Conservation (phyloP, 768 basidiomycete genomes). For the Rickenella mellea region DNA sequence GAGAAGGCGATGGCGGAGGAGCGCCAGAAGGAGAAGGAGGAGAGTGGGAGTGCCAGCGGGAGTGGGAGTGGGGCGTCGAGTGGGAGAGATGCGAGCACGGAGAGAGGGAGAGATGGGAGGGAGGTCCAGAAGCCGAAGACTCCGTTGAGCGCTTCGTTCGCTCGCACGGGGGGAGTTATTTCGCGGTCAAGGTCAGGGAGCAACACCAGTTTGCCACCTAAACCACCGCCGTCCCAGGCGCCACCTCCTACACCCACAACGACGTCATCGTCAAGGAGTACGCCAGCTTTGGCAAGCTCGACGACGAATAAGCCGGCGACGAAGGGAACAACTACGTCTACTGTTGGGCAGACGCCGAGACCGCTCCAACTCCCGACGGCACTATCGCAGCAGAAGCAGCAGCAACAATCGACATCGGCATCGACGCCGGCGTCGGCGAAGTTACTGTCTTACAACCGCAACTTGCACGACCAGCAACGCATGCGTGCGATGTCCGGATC, state of each 20-base stretch:
- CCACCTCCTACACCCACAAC: background rate
- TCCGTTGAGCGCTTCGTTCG: background rate
- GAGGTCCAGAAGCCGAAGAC: background rate
- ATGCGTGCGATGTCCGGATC: constrained; percentile 6
- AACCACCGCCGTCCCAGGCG: background rate
- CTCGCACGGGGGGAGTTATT: too few species aligned
- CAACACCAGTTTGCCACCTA: background rate
- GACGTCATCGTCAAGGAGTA: background rate
- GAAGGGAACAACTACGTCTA: constrained; percentile 13
- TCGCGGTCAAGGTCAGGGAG: background rate
- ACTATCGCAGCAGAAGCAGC: constrained; percentile 6
- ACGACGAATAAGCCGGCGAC: constrained; percentile 16
- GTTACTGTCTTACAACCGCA: constrained; percentile 22
- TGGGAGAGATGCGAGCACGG: background rate
- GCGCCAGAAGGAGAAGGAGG: too few species aligned
- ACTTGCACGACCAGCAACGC: constrained; percentile 24
- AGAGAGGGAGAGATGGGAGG: background rate
- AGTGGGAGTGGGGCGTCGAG: background rate
- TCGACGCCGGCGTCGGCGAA: constrained; percentile 16
- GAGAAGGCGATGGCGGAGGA: background rate
- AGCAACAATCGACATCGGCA: constrained; percentile 17
- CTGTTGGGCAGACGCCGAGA: constrained; percentile 8
- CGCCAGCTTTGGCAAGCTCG: constrained; percentile 17
- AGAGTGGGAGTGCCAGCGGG: background rate
- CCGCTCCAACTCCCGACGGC: constrained; percentile 24